A percentile compares a stretch with the other conserved stretches of the same genome.
These are phyloP conservation scores for Metschnikowia anglica DNA, from an alignment of 805 yeast genomes.

Conservation along the genomic window DNA sequence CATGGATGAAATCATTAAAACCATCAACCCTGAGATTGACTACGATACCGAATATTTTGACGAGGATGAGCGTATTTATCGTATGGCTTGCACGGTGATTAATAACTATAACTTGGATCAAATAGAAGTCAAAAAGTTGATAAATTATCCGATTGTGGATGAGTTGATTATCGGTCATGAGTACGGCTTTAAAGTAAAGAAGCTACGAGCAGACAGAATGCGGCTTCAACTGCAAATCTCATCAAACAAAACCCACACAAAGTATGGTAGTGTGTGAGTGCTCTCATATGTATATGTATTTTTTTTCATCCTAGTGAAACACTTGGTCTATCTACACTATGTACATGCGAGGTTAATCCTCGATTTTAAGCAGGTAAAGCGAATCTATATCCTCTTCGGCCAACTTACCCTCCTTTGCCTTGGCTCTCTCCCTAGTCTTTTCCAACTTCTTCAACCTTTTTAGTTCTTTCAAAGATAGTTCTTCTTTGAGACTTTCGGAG, in stretches of 20 bases:
- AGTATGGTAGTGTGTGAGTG: conserved; percentile 21
- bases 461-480: conserved; percentile 18
- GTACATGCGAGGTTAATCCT: conserved; percentile 26
- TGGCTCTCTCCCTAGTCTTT: conserved; percentile 20
- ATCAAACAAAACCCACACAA: conserved; percentile 11
- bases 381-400: conserved; percentile 40
- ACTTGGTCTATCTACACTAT: conserved; percentile 13
- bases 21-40: conserved; percentile 22
- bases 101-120: conserved; percentile 29
- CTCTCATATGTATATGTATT: conserved; percentile 16
- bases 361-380: conserved; percentile 41
- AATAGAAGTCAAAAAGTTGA: conserved; percentile 31
- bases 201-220: conserved; percentile 31
- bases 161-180: conserved; percentile 39
- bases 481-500: conserved; percentile 6
- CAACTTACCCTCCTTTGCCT: conserved; percentile 18
- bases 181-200: conserved; percentile 43
- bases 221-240: conserved; percentile 15
- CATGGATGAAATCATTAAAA: conserved; percentile 25
- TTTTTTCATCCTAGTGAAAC: conserved; percentile 19
- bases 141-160: conserved; percentile 47
- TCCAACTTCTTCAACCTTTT: conserved; percentile 20
- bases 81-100: conserved; percentile 27
- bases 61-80: conserved; percentile 39
- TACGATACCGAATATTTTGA: conserved; percentile 37